Conservation (phyloP, 345 rosid genomes). For the Mercurialis annua region DNA sequence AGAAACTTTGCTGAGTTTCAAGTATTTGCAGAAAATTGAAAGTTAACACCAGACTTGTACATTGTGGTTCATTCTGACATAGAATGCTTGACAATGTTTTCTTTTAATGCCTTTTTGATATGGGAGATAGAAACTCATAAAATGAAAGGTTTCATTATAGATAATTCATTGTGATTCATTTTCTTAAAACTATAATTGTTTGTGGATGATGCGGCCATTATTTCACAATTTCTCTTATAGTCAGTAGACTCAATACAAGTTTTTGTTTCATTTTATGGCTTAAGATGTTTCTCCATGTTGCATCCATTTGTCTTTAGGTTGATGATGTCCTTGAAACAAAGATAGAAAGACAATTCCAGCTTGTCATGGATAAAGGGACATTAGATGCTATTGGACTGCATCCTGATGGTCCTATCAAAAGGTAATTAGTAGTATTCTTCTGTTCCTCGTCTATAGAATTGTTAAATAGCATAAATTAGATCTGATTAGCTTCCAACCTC, state of each 20-base stretch:
- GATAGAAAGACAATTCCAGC: constrained; percentile 61
- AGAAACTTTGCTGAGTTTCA: too few relatives aligned
- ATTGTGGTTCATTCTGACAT: neutral
- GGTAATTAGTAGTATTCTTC: constrained; percentile 38
- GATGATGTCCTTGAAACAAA: constrained; percentile 90
- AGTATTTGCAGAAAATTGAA: neutral
- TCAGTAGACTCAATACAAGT: neutral
- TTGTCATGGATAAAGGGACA: constrained; percentile 97
- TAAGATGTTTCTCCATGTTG: neutral
- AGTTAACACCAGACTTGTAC: neutral
- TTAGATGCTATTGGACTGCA: constrained; percentile 97
- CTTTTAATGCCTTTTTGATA: neutral
- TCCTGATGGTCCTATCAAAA: constrained; percentile 86
- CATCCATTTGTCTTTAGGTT: constrained; percentile 42
- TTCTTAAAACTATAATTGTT: too few relatives aligned
- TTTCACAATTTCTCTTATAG: too few relatives aligned
- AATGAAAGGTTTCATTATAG: neutral
- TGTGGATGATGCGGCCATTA: too few relatives aligned
- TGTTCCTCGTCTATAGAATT: neutral
- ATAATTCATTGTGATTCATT: too few relatives aligned
- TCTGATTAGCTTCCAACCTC: neutral
- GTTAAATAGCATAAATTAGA: neutral
- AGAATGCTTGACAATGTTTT: neutral
- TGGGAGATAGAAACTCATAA: neutral
- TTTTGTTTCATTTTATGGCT: constrained; percentile 1